Evolutionary conservation across 805 yeast genomes (phyloP).

Genomic region (Saturnispora besseyi): DNA sequence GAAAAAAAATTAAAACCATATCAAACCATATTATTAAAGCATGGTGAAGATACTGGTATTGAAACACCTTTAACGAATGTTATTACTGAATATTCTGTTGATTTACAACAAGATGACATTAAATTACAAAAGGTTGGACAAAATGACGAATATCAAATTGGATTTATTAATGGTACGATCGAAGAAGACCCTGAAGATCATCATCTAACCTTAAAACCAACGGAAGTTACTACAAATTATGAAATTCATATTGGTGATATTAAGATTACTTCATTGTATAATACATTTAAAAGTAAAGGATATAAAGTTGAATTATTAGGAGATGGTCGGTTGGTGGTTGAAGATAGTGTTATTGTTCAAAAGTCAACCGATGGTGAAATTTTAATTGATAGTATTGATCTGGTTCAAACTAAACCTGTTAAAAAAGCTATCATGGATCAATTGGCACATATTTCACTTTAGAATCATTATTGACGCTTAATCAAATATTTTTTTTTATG

Average conservation of each 20-base stretch:
- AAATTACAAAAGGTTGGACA: constrained; percentile 4
- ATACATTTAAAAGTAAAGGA: constrained; percentile 46
- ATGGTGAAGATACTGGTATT: background rate
- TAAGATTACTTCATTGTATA: constrained; percentile 69
- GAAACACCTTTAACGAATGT: constrained; percentile 1
- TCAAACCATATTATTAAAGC: constrained; percentile 1
- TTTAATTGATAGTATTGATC: constrained; percentile 64
- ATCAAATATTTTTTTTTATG: background rate
- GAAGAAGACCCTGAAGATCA: background rate
- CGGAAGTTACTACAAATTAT: background rate
- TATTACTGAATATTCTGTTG: constrained; percentile 4
- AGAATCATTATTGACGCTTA: background rate
- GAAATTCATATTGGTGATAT: constrained; percentile 74
- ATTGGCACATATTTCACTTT: constrained; percentile 7
- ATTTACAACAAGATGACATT: constrained; percentile 1
- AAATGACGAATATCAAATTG: constrained; percentile 5
- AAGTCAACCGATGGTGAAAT: constrained; percentile 77
- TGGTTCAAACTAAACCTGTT: background rate
- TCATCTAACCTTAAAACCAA: background rate
- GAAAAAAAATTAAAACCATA: constrained; percentile 7
- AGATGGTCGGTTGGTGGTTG: constrained; percentile 85
- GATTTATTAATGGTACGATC: constrained; percentile 5
- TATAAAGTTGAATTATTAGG: constrained; percentile 83
- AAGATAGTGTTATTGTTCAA: constrained; percentile 63
- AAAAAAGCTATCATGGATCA: constrained; percentile 5